Evolutionary conservation across 2,329 filamentous ascomycete genomes (phyloP).

Genomic region (Coniella lustricola): DNA sequence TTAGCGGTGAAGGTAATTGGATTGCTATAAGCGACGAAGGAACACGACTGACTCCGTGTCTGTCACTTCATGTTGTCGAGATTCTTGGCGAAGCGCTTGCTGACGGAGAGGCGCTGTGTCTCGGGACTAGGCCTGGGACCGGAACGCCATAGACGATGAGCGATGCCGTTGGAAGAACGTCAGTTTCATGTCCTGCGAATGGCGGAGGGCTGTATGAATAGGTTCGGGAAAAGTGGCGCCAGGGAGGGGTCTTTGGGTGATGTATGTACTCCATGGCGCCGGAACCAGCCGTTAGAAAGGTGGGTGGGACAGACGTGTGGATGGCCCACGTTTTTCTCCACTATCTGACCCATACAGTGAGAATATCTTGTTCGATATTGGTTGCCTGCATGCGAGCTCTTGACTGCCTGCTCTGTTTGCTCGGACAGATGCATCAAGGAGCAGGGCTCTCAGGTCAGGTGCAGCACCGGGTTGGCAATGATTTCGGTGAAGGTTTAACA

Average conservation of each 20-base stretch:
- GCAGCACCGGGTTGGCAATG: background rate
- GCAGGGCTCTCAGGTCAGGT: background rate
- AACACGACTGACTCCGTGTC: background rate
- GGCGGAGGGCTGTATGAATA: background rate
- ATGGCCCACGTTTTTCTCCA: slow-evolving; percentile 11
- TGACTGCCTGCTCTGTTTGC: too few relatives aligned
- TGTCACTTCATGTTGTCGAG: background rate
- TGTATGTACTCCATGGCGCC: background rate
- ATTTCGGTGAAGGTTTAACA: too few relatives aligned
- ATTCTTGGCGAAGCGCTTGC: background rate
- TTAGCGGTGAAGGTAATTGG: slow-evolving; percentile 10
- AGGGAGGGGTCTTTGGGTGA: background rate
- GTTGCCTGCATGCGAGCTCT: background rate
- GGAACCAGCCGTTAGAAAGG: background rate
- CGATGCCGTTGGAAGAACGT: background rate
- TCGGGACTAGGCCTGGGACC: background rate
- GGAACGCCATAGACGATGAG: background rate
- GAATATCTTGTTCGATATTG: background rate
- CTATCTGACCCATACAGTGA: slow-evolving; percentile 3
- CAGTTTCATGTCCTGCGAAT: background rate
- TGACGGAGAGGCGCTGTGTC: background rate
- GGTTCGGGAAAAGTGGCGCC: background rate
- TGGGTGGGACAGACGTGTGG: slow-evolving; percentile 9
- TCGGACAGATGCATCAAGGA: background rate
- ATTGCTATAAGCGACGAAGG: background rate